Percentiles rank a stretch among this genome's conserved stretches.
These are phyloP conservation scores for Metarhizium rileyi DNA, from an alignment of 2,329 filamentous ascomycete species.

Conservation along the genomic window DNA sequence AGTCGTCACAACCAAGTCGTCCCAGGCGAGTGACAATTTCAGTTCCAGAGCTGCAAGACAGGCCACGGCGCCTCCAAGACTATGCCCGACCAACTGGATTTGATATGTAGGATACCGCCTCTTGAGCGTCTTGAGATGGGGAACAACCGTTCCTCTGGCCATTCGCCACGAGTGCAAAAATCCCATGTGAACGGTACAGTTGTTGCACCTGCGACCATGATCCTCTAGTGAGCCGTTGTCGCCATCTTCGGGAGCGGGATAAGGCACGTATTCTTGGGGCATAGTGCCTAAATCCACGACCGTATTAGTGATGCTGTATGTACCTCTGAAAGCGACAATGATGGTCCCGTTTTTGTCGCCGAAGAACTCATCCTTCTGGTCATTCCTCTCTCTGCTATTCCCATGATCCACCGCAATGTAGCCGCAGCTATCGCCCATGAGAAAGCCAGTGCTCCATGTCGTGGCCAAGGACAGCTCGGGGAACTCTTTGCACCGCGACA, in stretches of 20 bases:
- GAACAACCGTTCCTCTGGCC: slow-evolving; percentile 60
- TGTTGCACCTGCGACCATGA: slow-evolving; percentile 53
- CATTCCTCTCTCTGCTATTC: slow-evolving; percentile 8
- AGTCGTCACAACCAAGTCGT: slow-evolving; percentile 69
- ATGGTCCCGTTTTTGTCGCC: slow-evolving; percentile 36
- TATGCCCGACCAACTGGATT: slow-evolving; percentile 78
- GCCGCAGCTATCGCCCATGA: slow-evolving; percentile 85
- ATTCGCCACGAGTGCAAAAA: slow-evolving; percentile 80
- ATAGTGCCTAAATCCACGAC: slow-evolving; percentile 83
- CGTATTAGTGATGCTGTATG: slow-evolving; percentile 87
- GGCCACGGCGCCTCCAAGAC: slow-evolving; percentile 84
- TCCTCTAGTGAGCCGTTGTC: slow-evolving; percentile 22
- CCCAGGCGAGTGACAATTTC: slow-evolving; percentile 59
- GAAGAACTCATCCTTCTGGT: slow-evolving; percentile 8
- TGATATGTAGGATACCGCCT: slow-evolving; percentile 58
- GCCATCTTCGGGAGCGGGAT: slow-evolving; percentile 49
- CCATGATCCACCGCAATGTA: slow-evolving; percentile 81
- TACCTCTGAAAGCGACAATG: slow-evolving; percentile 84
- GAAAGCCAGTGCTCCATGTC: slow-evolving; percentile 82
- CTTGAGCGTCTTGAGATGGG: slow-evolving; percentile 51
- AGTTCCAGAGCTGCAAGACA: slow-evolving; percentile 80
- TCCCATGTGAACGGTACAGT: slow-evolving; percentile 88
- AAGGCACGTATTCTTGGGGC: slow-evolving; percentile 85
- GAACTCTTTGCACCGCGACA: slow-evolving; percentile 78
- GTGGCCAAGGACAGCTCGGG: slow-evolving; percentile 66